These are phyloP conservation scores for Butyriboletus loyo DNA, from an alignment of 768 basidiomycete genomes.

Conservation along the genomic window DNA sequence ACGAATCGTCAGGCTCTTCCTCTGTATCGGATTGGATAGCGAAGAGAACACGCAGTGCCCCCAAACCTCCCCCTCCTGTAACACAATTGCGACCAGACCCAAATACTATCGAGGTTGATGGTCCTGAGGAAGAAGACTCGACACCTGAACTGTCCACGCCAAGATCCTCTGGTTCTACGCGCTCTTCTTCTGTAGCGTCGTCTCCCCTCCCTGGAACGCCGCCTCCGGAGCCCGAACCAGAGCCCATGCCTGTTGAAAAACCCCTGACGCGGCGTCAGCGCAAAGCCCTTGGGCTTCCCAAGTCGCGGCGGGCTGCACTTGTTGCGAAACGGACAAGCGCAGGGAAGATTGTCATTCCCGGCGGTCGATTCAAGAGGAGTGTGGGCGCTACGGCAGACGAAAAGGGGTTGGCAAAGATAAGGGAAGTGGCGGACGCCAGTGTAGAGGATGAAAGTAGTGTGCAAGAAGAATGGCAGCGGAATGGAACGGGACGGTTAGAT, in stretches of 20 bases:
- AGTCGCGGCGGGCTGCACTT: constrained; percentile 41
- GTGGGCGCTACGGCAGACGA: constrained; percentile 2
- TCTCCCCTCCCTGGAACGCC: constrained; percentile 39
- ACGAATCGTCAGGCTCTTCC: constrained; percentile 51
- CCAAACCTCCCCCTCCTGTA: constrained; percentile 21
- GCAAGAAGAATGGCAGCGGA: constrained; percentile 56
- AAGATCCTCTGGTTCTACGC: constrained; percentile 28
- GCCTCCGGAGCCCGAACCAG: constrained; percentile 25
- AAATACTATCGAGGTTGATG: constrained; percentile 26
- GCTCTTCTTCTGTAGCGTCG: constrained; percentile 31
- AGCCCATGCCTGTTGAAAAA: constrained; percentile 22
- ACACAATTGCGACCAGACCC: constrained; percentile 13
- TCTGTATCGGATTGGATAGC: constrained; percentile 33
- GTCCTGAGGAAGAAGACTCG: constrained; percentile 29
- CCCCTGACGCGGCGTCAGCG: constrained; percentile 65
- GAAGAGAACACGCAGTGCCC: constrained; percentile 34
- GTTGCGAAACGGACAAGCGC: constrained; percentile 34
- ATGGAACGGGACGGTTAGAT: constrained; percentile 70
- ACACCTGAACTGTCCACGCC: constrained; percentile 46
- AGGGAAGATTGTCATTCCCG: constrained; percentile 63
- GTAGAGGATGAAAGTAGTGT: constrained; percentile 34
- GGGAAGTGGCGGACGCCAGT: constrained; percentile 21
- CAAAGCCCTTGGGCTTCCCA: constrained; percentile 67
- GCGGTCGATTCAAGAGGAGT: constrained; percentile 47
- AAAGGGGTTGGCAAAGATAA: constrained; percentile 18